Evolutionary conservation across 176 grass and related monocot genomes (phyloP).

Genomic region (Zea luxurians): DNA sequence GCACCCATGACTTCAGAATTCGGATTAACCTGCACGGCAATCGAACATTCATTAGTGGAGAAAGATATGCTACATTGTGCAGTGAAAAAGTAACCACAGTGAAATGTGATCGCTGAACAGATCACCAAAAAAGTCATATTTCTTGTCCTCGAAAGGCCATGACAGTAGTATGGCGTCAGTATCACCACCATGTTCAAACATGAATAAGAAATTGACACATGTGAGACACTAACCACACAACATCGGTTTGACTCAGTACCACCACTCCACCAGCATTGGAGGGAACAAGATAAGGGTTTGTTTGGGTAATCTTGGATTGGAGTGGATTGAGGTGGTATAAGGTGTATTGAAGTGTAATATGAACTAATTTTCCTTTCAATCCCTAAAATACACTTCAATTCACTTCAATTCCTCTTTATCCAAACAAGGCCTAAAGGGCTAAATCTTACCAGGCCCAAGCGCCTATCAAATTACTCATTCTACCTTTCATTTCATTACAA

Average conservation of each 20-base stretch:
- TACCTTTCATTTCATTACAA: background rate
- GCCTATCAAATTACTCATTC: background rate
- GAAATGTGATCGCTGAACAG: background rate
- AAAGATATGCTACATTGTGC: background rate
- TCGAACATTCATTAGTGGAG: background rate
- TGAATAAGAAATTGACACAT: background rate
- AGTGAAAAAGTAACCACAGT: background rate
- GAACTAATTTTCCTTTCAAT: too few species aligned
- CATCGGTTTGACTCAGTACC: background rate
- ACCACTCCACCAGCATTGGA: background rate
- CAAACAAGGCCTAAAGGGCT: too few species aligned
- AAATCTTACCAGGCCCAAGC: background rate
- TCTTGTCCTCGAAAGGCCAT: background rate
- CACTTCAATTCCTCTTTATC: too few species aligned
- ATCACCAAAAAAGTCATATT: background rate
- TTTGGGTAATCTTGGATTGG: too few species aligned
- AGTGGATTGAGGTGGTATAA: too few species aligned
- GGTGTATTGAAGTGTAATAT: too few species aligned
- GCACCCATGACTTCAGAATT: conserved; percentile 1
- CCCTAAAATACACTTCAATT: too few species aligned
- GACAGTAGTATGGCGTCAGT: background rate
- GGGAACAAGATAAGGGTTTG: background rate
- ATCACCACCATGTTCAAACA: background rate
- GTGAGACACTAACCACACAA: background rate
- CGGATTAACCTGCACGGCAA: conserved; percentile 21